Percentiles rank a stretch among this genome's conserved stretches.
These are phyloP conservation scores for Colletotrichum lindemuthianum DNA, from an alignment of 2,329 filamentous ascomycete species.

Conservation along the genomic window DNA sequence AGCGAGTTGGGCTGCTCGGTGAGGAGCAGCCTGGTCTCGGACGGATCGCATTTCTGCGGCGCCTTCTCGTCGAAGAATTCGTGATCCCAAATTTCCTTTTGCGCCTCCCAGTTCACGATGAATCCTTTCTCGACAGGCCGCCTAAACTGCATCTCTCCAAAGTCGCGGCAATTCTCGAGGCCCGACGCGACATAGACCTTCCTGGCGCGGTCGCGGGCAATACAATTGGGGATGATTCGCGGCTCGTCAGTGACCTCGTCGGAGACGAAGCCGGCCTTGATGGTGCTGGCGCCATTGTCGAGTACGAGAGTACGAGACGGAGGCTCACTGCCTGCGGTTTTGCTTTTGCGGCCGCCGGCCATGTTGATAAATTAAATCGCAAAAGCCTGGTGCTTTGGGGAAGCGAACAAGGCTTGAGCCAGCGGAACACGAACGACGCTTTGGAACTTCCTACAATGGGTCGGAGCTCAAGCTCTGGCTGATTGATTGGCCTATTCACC, in stretches of 20 bases:
- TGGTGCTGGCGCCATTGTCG: constrained; percentile 90
- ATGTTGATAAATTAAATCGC: constrained; percentile 40
- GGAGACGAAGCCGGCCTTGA: constrained; percentile 86
- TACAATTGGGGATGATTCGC: constrained; percentile 83
- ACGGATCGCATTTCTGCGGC: constrained; percentile 76
- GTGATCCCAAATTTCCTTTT: constrained; percentile 95
- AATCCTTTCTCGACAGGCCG: constrained; percentile 94
- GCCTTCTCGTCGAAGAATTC: constrained; percentile 80
- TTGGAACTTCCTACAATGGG: neutral
- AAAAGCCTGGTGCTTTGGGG: too few relatives aligned
- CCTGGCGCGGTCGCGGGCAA: constrained; percentile 83
- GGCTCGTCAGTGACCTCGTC: constrained; percentile 63
- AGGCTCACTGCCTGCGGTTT: constrained; percentile 59
- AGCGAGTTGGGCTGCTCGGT: constrained; percentile 88
- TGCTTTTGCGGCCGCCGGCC: constrained; percentile 63
- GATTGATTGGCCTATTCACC: too few relatives aligned
- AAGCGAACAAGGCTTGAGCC: too few relatives aligned
- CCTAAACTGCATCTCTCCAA: constrained; percentile 87
- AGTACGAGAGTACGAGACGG: constrained; percentile 81
- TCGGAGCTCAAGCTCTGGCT: too few relatives aligned
- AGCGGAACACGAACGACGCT: neutral
- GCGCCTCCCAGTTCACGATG: constrained; percentile 94
- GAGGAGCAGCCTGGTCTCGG: constrained; percentile 84
- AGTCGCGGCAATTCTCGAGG: constrained; percentile 83
- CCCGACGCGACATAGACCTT: constrained; percentile 84